Evolutionary conservation across 2,329 filamentous ascomycete genomes (phyloP).

Genomic region (Neofusicoccum sp.): DNA sequence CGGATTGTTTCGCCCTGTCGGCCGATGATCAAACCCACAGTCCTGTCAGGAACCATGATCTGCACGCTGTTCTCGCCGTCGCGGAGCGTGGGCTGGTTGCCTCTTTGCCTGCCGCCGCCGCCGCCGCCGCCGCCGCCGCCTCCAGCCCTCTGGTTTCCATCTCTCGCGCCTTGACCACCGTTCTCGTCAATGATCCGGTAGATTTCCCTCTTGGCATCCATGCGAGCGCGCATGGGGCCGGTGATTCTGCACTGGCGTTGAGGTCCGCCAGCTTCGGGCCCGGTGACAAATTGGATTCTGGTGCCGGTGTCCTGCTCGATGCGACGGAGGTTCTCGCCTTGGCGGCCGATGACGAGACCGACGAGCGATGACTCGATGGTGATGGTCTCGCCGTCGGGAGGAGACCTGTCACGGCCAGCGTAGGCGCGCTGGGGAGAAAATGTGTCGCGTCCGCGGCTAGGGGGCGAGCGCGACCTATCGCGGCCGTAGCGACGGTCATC

Average conservation of each 20-base stretch:
- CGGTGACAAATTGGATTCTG: slow-evolving; percentile 82
- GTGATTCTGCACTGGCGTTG: slow-evolving; percentile 84
- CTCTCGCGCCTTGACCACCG: slow-evolving; percentile 52
- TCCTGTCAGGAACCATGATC: slow-evolving; percentile 93
- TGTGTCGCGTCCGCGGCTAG: slow-evolving; percentile 54
- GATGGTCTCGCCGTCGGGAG: slow-evolving; percentile 72
- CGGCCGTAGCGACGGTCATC: slow-evolving; percentile 65
- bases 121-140: neutral
- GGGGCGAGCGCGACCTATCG: slow-evolving; percentile 72
- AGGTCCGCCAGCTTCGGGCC: slow-evolving; percentile 67
- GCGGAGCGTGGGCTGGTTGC: slow-evolving; percentile 53
- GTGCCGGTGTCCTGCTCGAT: slow-evolving; percentile 81
- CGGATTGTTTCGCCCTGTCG: slow-evolving; percentile 89
- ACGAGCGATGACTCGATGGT: slow-evolving; percentile 84
- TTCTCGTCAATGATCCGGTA: slow-evolving; percentile 86
- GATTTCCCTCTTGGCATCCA: slow-evolving; percentile 78
- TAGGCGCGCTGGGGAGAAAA: slow-evolving; percentile 61
- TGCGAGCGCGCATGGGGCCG: slow-evolving; percentile 67
- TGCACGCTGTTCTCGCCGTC: slow-evolving; percentile 84
- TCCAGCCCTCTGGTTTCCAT: neutral
- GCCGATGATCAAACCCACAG: slow-evolving; percentile 90
- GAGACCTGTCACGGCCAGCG: slow-evolving; percentile 56
- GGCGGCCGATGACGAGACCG: slow-evolving; percentile 84
- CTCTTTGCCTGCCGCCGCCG: slow-evolving; percentile 20
- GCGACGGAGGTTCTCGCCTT: slow-evolving; percentile 82